Percentiles rank a stretch among this genome's conserved stretches.
Conservation (phyloP, 1,284 basidiomycete species). For the Cutaneotrichosporon mucoides region DNA sequence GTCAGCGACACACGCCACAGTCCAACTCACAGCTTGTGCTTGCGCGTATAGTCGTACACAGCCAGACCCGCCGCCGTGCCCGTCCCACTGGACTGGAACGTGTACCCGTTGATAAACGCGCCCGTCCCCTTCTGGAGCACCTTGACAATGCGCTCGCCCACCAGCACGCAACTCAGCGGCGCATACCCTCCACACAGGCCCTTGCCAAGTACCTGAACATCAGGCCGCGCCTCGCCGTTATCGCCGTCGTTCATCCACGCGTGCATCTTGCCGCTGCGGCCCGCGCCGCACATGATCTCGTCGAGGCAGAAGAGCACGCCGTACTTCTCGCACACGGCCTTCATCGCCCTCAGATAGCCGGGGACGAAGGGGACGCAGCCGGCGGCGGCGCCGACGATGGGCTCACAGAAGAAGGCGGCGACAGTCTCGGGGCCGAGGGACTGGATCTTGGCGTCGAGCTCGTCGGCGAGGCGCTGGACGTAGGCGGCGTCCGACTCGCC, state of each 20-base stretch:
- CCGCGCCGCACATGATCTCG: slow-evolving; percentile 83
- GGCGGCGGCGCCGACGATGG: slow-evolving; percentile 70
- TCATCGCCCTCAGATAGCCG: slow-evolving; percentile 60
- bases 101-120: slow-evolving; percentile 66
- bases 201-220: slow-evolving; percentile 80
- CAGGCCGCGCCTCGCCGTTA: slow-evolving; percentile 52
- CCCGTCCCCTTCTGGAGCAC: slow-evolving; percentile 64
- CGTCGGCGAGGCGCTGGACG: slow-evolving; percentile 65
- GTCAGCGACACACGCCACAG: neutral
- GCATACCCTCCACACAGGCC: slow-evolving; percentile 81
- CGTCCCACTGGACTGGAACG: slow-evolving; percentile 74
- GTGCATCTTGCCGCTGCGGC: slow-evolving; percentile 68
- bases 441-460: slow-evolving; percentile 76
- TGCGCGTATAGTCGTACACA: slow-evolving; percentile 49
- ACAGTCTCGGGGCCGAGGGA: slow-evolving; percentile 73
- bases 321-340: slow-evolving; percentile 78
- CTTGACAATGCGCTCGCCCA: slow-evolving; percentile 64
- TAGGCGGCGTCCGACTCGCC: slow-evolving; percentile 73
- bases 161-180: slow-evolving; percentile 72
- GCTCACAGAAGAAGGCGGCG: slow-evolving; percentile 42
- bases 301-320: slow-evolving; percentile 81
- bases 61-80: slow-evolving; percentile 72
- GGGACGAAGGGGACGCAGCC: slow-evolving; percentile 51
- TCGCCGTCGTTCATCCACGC: slow-evolving; percentile 72
- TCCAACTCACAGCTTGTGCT: slow-evolving; percentile 19